phyloP scores from a whole-genome alignment of 2,329 filamentous ascomycete genomes.

The Neonectria ditissima region DNA sequence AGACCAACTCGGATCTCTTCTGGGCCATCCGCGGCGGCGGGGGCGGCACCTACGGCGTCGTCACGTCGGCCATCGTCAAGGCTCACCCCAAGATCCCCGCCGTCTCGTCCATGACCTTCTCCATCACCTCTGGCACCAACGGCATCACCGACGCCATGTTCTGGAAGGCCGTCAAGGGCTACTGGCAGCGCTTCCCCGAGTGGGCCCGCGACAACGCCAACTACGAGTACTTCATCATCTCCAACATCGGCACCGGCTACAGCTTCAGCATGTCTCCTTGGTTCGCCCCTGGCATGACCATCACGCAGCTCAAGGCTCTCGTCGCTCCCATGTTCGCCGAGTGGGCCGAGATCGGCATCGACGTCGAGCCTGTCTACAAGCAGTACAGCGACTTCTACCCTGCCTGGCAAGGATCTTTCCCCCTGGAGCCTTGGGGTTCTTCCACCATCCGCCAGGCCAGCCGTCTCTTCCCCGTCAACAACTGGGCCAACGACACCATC shows the following conservation, averaged over 20 bases:
- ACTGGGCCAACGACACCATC: conserved; percentile 30
- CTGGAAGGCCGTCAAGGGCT: conserved; percentile 45
- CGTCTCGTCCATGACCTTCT: conserved; percentile 47
- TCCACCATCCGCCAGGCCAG: conserved; percentile 41
- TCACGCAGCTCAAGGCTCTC: conserved; percentile 39
- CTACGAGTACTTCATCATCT: conserved; percentile 44
- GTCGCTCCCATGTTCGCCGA: conserved; percentile 51
- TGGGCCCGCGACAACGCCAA: conserved; percentile 41
- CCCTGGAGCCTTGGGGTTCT: conserved; percentile 42
- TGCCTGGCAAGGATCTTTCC: conserved; percentile 42
- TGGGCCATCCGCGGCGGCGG: conserved; percentile 72
- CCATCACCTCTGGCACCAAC: conserved; percentile 34
- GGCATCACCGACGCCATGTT: conserved; percentile 42
- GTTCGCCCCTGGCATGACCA: conserved; percentile 39
- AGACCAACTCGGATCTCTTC: conserved; percentile 66
- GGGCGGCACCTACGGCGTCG: conserved; percentile 60
- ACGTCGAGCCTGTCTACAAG: conserved; percentile 38
- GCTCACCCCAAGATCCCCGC: conserved; percentile 49
- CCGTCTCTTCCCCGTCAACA: conserved; percentile 32
- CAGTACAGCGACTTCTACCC: conserved; percentile 43
- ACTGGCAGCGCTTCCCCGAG: conserved; percentile 40
- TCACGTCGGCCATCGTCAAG: conserved; percentile 53
- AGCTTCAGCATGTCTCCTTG: conserved; percentile 48
- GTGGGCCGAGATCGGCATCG: conserved; percentile 47
- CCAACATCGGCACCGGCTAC: conserved; percentile 44